A percentile compares a stretch with the other conserved stretches of the same genome.
Evolutionary conservation across 2,329 filamentous ascomycete species (phyloP).

Genomic region (Grosmannia clavigera): DNA sequence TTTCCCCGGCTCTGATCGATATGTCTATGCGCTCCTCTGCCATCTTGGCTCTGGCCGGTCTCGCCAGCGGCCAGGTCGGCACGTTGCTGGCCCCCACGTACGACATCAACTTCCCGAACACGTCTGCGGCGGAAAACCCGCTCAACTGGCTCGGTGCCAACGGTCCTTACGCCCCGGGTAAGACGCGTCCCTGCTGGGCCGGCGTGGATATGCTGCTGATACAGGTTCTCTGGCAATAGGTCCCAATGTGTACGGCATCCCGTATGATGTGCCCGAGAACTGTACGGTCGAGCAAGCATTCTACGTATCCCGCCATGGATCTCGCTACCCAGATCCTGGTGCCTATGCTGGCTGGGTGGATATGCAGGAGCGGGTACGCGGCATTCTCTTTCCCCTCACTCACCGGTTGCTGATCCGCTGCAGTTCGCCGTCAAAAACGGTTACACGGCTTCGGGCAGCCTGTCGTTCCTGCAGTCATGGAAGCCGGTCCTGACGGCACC

Average conservation of each 20-base stretch:
- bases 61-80: slow-evolving; percentile 15
- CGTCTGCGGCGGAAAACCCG: slow-evolving; percentile 18
- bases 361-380: slow-evolving; percentile 28
- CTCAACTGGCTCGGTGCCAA: slow-evolving; percentile 39
- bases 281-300: slow-evolving; percentile 49
- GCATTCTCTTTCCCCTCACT: background rate
- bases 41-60: slow-evolving; percentile 9
- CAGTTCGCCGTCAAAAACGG: slow-evolving; percentile 38
- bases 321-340: slow-evolving; percentile 47
- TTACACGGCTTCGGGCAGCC: slow-evolving; percentile 38
- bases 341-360: slow-evolving; percentile 46
- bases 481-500: slow-evolving; percentile 42
- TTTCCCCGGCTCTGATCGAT: background rate
- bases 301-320: slow-evolving; percentile 49
- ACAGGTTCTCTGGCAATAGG: slow-evolving; percentile 20
- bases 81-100: background rate
- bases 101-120: slow-evolving; percentile 16
- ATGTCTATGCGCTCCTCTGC: background rate
- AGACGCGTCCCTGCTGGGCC: background rate
- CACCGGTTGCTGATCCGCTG: background rate
- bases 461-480: slow-evolving; percentile 49
- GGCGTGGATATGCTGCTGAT: background rate
- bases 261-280: slow-evolving; percentile 37
- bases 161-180: slow-evolving; percentile 31
- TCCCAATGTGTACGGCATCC: slow-evolving; percentile 43